Conservation (phyloP, 2,329 filamentous ascomycete genomes). For the Aspergillus novoparasiticus region DNA sequence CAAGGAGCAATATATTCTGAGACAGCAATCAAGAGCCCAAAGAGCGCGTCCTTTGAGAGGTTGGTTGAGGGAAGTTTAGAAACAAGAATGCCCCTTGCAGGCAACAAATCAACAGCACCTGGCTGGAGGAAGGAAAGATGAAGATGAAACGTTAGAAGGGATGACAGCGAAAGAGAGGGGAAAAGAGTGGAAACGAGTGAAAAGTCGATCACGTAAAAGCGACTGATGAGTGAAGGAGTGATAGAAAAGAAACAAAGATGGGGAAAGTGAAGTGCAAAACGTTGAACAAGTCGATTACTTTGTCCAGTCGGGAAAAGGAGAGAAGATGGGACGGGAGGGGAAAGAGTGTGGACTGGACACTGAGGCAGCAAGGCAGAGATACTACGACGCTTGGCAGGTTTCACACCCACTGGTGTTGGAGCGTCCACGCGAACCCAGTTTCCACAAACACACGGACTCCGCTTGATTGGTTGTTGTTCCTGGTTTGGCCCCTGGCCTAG, state of each 20-base stretch:
- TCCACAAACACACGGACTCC: constrained; percentile 7
- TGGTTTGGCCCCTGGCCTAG: constrained; percentile 1
- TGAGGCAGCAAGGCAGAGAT: constrained; percentile 10
- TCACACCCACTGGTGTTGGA: constrained; percentile 6
- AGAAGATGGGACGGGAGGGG: constrained; percentile 11
- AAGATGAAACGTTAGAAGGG: constrained; percentile 23
- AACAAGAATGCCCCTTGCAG: constrained; percentile 23
- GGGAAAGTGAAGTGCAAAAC: constrained; percentile 11
- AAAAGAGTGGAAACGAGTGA: constrained; percentile 23
- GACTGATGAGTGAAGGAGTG: constrained; percentile 13
- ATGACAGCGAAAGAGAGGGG: constrained; percentile 15
- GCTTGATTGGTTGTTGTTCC: background rate
- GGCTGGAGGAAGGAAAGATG: constrained; percentile 25
- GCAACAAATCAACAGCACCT: constrained; percentile 29
- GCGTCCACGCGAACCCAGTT: constrained; percentile 8
- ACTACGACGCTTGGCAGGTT: constrained; percentile 10
- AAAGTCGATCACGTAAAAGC: constrained; percentile 20
- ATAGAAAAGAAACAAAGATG: constrained; percentile 15
- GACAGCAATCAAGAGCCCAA: constrained; percentile 16
- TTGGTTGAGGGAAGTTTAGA: constrained; percentile 19
- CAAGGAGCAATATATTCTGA: constrained; percentile 11
- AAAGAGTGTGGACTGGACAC: background rate
- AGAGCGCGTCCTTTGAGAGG: constrained; percentile 16
- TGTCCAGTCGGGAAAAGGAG: constrained; percentile 10
- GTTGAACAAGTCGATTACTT: constrained; percentile 13